These are phyloP conservation scores for Raddia guianensis DNA, from an alignment of 176 grass and related monocot genomes.

Conservation along the genomic window DNA sequence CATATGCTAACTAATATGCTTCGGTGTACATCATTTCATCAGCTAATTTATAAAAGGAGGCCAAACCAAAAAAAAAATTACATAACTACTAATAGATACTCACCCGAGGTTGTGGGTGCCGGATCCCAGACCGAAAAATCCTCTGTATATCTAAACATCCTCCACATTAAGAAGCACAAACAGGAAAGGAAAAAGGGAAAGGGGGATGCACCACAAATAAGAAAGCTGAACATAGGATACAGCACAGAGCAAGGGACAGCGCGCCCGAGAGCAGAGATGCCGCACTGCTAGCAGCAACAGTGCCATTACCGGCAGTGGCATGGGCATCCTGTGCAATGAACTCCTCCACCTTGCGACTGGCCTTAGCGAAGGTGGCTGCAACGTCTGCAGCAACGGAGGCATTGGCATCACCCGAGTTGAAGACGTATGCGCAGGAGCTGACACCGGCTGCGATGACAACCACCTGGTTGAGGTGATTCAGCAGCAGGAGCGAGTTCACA, in stretches of 20 bases:
- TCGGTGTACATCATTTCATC: not conserved
- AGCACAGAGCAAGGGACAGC: conserved; percentile 86
- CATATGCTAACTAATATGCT: not conserved
- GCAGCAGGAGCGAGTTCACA: conserved; percentile 77
- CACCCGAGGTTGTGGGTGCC: conserved; percentile 87
- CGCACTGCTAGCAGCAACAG: conserved; percentile 16
- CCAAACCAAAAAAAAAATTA: not conserved
- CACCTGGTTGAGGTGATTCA: conserved; percentile 84
- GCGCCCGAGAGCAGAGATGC: conserved; percentile 84
- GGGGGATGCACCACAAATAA: not conserved
- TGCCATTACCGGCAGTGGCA: conserved; percentile 34
- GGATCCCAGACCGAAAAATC: conserved; percentile 77
- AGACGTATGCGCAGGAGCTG: conserved; percentile 85
- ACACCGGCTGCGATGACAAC: conserved; percentile 68
- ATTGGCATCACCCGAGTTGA: conserved; percentile 55
- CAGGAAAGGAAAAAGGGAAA: not conserved
- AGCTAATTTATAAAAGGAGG: not conserved
- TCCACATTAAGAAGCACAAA: conserved; percentile 24
- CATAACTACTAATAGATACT: conserved; percentile 30
- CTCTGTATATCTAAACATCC: conserved; percentile 81
- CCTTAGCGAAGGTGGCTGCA: conserved; percentile 48
- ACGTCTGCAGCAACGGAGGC: conserved; percentile 36
- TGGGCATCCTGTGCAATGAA: conserved; percentile 60
- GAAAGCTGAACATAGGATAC: conserved; percentile 59
- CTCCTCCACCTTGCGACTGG: conserved; percentile 66